Evolutionary conservation across 2,329 filamentous ascomycete genomes (phyloP), one percentile per base, ranked within the genome.

Genomic region (Aureobasidium sp.): DNA sequence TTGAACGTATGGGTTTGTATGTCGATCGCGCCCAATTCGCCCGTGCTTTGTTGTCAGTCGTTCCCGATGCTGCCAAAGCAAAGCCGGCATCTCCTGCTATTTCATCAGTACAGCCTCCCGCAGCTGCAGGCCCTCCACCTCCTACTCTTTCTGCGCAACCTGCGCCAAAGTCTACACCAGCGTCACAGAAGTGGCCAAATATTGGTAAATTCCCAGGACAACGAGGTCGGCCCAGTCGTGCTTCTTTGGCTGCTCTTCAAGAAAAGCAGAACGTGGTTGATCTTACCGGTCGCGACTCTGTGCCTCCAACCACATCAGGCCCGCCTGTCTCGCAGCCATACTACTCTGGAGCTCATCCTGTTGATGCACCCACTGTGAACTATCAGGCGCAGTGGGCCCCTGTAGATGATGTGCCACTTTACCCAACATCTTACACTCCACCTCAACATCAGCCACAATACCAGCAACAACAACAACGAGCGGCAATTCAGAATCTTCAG

Each of bases 21-120:
- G 72, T 84, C 35, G 78, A 84, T 63, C 74, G 81, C 58, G 76
- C 79, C 6, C 70, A 74, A 0, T 80, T 85, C 64, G 82, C 82
- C 11, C 75, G 78, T 63, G 75, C 74, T 62, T 68, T 85, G 17
- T 72, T 81, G 7, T 68, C 70, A 40, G 74, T 74, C 27, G 74
- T 78, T 0, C 75, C 78, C 11, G 74, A 79, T 62, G 67, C 74
- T 11, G 73, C 74, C 68, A 42, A 63, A 65, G 17, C 43, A 59
- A 57, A 59, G 37, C 43, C 46, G 9, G 37, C 55, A 38, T 47
- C 55, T 35, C 43, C 55, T 25, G 33, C 43, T 17, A 3, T 49
- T 6, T 23, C 33, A 5, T 4, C 42, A 31, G 31, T 33, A 2
- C 27, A 62, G 55, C 65, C 64, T 25, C 19, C 43, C 15, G 9